Percentiles rank a stretch among this genome's conserved stretches.
Conservation (phyloP, 768 basidiomycete genomes). For the Clitopilus hobsonii region DNA sequence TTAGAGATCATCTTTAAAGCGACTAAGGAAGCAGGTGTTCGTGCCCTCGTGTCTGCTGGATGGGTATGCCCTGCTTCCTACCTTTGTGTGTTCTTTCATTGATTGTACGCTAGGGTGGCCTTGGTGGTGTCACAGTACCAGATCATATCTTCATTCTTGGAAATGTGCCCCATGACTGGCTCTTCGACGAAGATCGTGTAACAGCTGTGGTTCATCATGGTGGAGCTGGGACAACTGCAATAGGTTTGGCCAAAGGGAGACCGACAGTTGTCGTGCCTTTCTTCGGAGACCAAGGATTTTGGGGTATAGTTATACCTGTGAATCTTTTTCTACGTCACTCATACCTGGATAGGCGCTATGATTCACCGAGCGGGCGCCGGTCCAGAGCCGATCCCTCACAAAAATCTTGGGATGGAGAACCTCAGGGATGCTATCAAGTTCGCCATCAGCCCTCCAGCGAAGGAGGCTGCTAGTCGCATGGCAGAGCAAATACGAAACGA, state of each 20-base stretch:
- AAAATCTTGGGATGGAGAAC: constrained; percentile 40
- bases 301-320: constrained; percentile 28
- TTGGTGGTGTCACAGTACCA: constrained; percentile 50
- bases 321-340: constrained; percentile 19
- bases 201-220: constrained; percentile 61
- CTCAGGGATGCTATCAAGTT: constrained; percentile 50
- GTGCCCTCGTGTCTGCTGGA: constrained; percentile 60
- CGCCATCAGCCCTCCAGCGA: constrained; percentile 40
- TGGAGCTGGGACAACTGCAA: constrained; percentile 64
- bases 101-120: constrained; percentile 34
- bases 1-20: constrained; percentile 57
- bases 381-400: constrained; percentile 54
- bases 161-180: constrained; percentile 68
- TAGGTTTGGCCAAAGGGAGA: constrained; percentile 52
- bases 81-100: not conserved
- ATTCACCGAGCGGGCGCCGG: constrained; percentile 58
- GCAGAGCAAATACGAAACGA: constrained; percentile 47
- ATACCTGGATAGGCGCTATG: constrained; percentile 47
- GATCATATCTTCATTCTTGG: constrained; percentile 56
- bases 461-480: constrained; percentile 42
- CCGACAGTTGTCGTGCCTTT: constrained; percentile 63
- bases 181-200: constrained; percentile 51
- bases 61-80: constrained; percentile 39
- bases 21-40: constrained; percentile 45
- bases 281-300: constrained; percentile 62